Base-by-base conservation (phyloP, 2,329 filamentous ascomycete species). In the Neurospora crassa region DNA sequence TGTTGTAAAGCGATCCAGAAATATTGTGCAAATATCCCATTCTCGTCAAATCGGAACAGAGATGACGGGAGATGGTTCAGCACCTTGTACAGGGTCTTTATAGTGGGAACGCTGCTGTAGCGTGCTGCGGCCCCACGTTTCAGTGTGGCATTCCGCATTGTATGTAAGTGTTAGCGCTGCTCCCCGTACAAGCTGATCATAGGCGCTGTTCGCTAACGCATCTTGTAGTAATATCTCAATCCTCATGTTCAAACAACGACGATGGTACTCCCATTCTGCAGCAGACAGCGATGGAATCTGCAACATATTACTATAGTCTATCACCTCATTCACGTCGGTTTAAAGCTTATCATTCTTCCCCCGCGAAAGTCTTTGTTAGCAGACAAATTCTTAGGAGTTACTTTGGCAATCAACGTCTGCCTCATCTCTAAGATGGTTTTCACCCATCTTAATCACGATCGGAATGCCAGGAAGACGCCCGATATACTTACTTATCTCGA, bases 151-250 rank as follows among this genome's bases (percentile, higher is more conserved):
- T 47, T 47, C 45, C 11, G 11, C n/a, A 3, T 24, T 2, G 5
- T 5, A 24, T 53, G 11, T 53, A 53, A 53, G 20, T 24, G n/a
- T 53, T 53, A 24, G 45, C 14, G 20, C 5, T 47, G 1, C n/a
- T 12, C 0, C 10, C 1, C 2, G 8, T 45, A 45, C 3, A 20
- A 11, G 2, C 0, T 24, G 4, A 5, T 47, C 20, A 47, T 24
- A 47, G 45, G 43, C 0, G 10, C n/a, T 47, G 2, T 3, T 6
- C 5, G 0, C 45, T 47, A 47, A 47, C 45, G 24, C 1, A 5
- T n/a, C 11, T 6, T 43, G 42, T 43, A 3, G 16, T 18, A 5
- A 16, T 16, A 42, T 16, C 41, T 18, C 16, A 7, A 18, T 42
- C 41, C 6, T 1, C 7, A 37, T 37, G 7, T 37, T 8, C 34